Conservation (phyloP, 768 basidiomycete genomes). For the Russula ochroleuca region DNA sequence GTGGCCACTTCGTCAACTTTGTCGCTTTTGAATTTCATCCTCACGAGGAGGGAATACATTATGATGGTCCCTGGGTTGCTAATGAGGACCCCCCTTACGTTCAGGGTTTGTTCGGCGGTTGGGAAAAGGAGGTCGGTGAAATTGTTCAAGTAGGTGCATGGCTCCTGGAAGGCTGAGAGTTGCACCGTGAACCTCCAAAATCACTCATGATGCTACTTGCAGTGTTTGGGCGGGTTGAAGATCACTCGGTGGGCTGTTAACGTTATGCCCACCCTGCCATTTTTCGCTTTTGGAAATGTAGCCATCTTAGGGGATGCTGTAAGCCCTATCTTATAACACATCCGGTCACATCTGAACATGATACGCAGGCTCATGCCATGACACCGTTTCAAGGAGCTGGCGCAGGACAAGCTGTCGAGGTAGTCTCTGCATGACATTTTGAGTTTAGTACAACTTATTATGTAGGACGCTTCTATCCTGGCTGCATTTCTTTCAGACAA, state of each 20-base stretch:
- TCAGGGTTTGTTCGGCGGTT: conserved; percentile 7
- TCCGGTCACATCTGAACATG: not conserved
- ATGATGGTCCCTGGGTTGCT: conserved; percentile 9
- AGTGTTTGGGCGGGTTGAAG: conserved; percentile 13
- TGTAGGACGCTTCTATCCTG: conserved; percentile 38
- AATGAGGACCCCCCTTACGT: conserved; percentile 11
- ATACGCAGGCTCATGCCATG: conserved; percentile 38
- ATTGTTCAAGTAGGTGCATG: conserved; percentile 46
- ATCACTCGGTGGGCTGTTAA: conserved; percentile 60
- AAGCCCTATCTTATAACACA: conserved; percentile 4
- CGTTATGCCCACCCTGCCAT: conserved; percentile 47
- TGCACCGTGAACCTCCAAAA: not conserved
- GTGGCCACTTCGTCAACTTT: conserved; percentile 52
- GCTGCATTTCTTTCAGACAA: conserved; percentile 44
- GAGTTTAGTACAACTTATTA: too few species aligned
- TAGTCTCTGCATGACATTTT: conserved; percentile 11
- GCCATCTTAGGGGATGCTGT: conserved; percentile 43
- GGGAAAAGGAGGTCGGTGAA: conserved; percentile 28
- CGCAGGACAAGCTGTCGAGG: conserved; percentile 43
- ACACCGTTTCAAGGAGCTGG: conserved; percentile 43
- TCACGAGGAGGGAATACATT: conserved; percentile 14
- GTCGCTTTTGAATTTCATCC: conserved; percentile 16
- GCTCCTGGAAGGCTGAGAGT: not conserved
- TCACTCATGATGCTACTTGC: not conserved
- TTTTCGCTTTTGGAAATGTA: conserved; percentile 52